Percentiles rank a stretch among this genome's conserved stretches.
Conservation (phyloP, 306 rosid genomes). For the Sophora flavescens region DNA sequence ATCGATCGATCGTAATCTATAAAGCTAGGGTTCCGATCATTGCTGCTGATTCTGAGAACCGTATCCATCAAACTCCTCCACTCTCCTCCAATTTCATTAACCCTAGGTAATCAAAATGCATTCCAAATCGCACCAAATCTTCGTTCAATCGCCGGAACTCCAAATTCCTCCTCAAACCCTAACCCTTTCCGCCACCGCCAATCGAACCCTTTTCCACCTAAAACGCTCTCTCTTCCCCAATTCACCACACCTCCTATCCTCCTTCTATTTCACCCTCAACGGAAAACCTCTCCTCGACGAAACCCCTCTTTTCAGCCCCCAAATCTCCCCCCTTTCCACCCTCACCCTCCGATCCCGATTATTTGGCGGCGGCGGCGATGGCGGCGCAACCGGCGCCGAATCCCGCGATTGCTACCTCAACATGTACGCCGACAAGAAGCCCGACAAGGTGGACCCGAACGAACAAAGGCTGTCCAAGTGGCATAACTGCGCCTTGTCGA, state of each 20-base stretch:
- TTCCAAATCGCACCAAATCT: conserved; percentile 58
- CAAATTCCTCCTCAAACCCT: conserved; percentile 54
- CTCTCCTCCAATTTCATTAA: neutral
- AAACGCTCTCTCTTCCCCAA: conserved; percentile 64
- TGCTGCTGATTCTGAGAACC: no score
- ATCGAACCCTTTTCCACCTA: conserved; percentile 62
- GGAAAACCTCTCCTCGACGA: conserved; percentile 70
- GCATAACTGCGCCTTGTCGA: conserved; percentile 80
- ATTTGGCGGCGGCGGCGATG: conserved; percentile 90
- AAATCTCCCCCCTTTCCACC: conserved; percentile 66
- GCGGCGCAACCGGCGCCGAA: conserved; percentile 97
- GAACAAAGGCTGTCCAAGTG: conserved; percentile 92
- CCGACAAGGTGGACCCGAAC: conserved; percentile 87
- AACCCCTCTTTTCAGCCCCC: conserved; percentile 47
- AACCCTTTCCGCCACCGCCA: conserved; percentile 35
- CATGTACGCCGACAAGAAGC: conserved; percentile 92
- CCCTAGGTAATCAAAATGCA: conserved; percentile 50
- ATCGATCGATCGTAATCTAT: neutral
- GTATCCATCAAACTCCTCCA: neutral
- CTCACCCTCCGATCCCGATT: conserved; percentile 64
- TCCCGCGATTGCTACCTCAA: conserved; percentile 96
- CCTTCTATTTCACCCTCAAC: conserved; percentile 73
- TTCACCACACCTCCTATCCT: conserved; percentile 36
- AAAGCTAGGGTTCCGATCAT: neutral
- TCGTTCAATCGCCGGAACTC: conserved; percentile 70